Percentiles rank a stretch among this genome's conserved stretches.
Conservation (phyloP, 179 eudicot species). For the Drosera spatulata region DNA sequence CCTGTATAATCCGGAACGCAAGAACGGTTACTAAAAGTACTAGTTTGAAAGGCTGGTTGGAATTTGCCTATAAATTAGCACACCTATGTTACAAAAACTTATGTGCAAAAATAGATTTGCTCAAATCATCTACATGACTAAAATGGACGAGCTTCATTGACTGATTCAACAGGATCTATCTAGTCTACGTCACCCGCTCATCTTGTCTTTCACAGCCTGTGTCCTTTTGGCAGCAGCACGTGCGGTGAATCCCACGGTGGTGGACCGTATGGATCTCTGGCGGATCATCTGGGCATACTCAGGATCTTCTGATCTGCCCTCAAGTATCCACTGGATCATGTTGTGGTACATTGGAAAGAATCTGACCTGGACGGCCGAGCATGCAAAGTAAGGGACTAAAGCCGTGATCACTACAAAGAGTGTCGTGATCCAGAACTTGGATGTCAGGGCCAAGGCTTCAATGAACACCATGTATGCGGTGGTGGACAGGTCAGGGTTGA, state of each 20-base stretch:
- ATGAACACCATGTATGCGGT: conserved; percentile 58
- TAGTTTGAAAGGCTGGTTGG: too few species aligned
- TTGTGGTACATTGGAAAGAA: conserved; percentile 85
- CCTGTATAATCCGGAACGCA: too few species aligned
- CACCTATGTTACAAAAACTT: too few species aligned
- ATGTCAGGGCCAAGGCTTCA: conserved; percentile 53
- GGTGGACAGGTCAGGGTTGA: conserved; percentile 38
- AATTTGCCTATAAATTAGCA: too few species aligned
- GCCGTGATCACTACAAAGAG: conserved; percentile 52
- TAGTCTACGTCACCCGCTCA: too few species aligned
- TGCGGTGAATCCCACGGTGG: conserved; percentile 34
- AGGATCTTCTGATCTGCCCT: conserved; percentile 55
- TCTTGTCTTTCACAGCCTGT: neutral
- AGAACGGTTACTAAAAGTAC: too few species aligned
- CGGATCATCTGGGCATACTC: conserved; percentile 56
- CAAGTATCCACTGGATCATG: conserved; percentile 81
- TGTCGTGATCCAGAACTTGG: conserved; percentile 48
- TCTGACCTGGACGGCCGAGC: conserved; percentile 50
- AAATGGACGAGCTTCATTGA: too few species aligned
- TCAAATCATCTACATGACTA: too few species aligned
- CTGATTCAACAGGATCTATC: too few species aligned
- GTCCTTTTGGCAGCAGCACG: conserved; percentile 15
- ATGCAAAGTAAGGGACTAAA: conserved; percentile 51
- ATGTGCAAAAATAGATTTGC: too few species aligned
- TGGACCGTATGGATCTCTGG: conserved; percentile 53